Evolutionary conservation across 805 yeast species (phyloP).

Genomic region (Jamesozyma jinghongensis): DNA sequence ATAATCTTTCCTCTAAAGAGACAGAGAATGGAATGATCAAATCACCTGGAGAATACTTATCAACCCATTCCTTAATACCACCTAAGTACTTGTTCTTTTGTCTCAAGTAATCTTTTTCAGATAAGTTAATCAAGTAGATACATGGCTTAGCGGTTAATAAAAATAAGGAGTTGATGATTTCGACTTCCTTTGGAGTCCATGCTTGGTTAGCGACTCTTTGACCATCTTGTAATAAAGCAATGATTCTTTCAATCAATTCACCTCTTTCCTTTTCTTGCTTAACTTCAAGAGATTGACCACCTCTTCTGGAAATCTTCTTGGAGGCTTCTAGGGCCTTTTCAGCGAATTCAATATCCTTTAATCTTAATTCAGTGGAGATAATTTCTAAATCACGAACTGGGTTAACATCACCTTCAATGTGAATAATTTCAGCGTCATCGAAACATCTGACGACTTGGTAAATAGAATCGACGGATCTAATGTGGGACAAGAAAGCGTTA

Average conservation of each 20-base stretch:
- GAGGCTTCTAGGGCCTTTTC: constrained; percentile 71
- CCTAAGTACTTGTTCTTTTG: constrained; percentile 80
- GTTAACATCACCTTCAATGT: constrained; percentile 93
- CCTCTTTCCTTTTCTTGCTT: constrained; percentile 84
- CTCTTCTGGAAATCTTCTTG: constrained; percentile 74
- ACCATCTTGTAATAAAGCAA: constrained; percentile 70
- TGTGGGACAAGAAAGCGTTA: constrained; percentile 92
- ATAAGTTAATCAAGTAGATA: constrained; percentile 82
- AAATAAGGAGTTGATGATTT: constrained; percentile 74
- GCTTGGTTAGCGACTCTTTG: constrained; percentile 77
- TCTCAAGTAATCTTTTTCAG: constrained; percentile 80
- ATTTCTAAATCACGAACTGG: constrained; percentile 93
- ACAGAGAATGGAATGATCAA: constrained; percentile 89
- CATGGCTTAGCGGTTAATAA: constrained; percentile 93
- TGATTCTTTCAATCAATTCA: constrained; percentile 61
- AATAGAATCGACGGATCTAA: constrained; percentile 95
- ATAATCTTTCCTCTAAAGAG: constrained; percentile 82
- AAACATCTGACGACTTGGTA: constrained; percentile 97
- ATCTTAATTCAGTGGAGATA: constrained; percentile 81
- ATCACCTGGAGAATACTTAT: constrained; percentile 74
- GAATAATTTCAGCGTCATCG: constrained; percentile 96
- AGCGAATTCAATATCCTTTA: constrained; percentile 94
- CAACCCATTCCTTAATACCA: constrained; percentile 82
- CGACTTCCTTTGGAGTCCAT: constrained; percentile 91
- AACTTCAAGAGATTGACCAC: constrained; percentile 82